These are phyloP conservation scores for Aspergillus nidulans DNA, from an alignment of 495 filamentous ascomycete genomes.

Conservation along the genomic window DNA sequence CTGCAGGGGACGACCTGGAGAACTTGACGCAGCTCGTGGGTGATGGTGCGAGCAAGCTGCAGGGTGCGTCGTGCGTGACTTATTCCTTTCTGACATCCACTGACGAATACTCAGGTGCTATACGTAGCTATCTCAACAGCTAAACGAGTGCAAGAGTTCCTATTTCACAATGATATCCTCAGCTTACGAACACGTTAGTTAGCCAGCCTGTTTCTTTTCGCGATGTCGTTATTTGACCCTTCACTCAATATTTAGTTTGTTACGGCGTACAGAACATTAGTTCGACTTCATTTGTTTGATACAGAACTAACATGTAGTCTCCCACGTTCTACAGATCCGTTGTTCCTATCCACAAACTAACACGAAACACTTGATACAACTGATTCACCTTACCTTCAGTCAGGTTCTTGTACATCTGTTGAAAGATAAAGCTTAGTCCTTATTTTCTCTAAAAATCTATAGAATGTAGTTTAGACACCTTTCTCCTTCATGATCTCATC, in stretches of 20 bases:
- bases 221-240: constrained; percentile 15
- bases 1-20: constrained; percentile 90
- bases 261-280: not conserved
- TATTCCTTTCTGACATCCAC: not conserved
- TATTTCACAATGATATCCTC: constrained; percentile 7
- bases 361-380: not conserved
- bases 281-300: not conserved
- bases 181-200: constrained; percentile 14
- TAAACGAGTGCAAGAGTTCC: constrained; percentile 28
- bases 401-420: constrained; percentile 23
- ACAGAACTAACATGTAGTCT: not conserved
- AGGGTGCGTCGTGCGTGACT: constrained; percentile 48
- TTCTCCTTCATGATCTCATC: too few relatives aligned
- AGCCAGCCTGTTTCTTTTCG: constrained; percentile 12
- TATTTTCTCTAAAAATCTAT: constrained; percentile 1
- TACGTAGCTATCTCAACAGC: constrained; percentile 76
- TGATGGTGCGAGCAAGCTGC: constrained; percentile 76
- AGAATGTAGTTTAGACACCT: not conserved
- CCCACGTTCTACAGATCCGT: not conserved
- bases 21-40: constrained; percentile 77
- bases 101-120: constrained; percentile 48
- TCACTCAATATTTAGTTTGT: not conserved
- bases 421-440: constrained; percentile 21
- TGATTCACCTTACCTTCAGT: not conserved
- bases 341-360: not conserved